A percentile compares a stretch with the other conserved stretches of the same genome.
Conservation (phyloP, 2,329 filamentous ascomycete species). For the Lasiodiplodia sp. region DNA sequence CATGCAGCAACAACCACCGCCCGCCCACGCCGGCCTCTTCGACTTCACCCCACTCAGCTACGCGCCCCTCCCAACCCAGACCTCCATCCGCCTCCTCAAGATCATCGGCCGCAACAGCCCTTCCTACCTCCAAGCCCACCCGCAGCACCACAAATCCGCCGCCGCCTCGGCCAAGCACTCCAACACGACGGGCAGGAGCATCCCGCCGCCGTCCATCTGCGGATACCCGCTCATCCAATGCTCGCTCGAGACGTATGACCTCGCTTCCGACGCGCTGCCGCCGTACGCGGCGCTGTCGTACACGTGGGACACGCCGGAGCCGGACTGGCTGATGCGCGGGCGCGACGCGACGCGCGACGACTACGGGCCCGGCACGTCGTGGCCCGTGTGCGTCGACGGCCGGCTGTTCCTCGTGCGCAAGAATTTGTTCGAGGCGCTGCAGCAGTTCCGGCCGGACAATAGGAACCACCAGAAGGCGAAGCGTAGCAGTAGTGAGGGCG, state of each 20-base stretch:
- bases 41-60: constrained; percentile 6
- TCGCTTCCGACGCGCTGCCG: background rate
- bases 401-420: background rate
- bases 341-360: background rate
- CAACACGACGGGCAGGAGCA: no score
- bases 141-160: background rate
- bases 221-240: constrained; percentile 8
- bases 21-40: background rate
- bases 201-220: background rate
- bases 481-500: background rate
- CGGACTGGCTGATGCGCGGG: background rate
- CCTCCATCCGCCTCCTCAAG: constrained; percentile 19
- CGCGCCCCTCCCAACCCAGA: constrained; percentile 2
- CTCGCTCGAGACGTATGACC: background rate
- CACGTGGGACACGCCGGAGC: constrained; percentile 5
- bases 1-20: background rate
- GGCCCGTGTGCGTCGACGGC: constrained; percentile 4
- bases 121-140: background rate
- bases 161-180: background rate
- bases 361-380: background rate
- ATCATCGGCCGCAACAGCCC: constrained; percentile 10
- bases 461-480: background rate
- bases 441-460: constrained; percentile 5
- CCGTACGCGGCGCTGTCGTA: constrained; percentile 9
- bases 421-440: constrained; percentile 23